phyloP scores from a whole-genome alignment of 345 rosid species.

The Nasturtium officinale region DNA sequence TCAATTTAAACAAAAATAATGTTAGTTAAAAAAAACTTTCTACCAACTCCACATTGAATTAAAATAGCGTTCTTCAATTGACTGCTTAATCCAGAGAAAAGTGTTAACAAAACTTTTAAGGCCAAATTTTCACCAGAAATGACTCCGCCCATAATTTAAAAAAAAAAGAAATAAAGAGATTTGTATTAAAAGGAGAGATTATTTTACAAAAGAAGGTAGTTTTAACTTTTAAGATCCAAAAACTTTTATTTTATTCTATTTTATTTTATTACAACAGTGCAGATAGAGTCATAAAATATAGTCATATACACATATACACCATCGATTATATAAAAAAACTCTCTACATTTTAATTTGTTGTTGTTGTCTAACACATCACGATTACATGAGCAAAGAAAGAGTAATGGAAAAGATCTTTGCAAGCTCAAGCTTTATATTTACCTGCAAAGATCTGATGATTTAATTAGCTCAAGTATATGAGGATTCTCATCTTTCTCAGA shows the following conservation, averaged over 20 bases:
- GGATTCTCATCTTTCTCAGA: conserved; percentile 10
- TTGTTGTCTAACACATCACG: conserved; percentile 26
- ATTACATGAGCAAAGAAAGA: conserved; percentile 20
- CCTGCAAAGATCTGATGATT: conserved; percentile 26
- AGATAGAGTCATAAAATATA: conserved; percentile 5
- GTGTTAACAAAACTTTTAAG: neutral
- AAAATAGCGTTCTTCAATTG: no score
- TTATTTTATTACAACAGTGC: neutral
- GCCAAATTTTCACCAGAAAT: neutral
- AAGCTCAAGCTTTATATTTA: conserved; percentile 26
- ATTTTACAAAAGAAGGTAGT: neutral
- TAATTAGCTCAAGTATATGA: conserved; percentile 4
- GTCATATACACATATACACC: conserved; percentile 9
- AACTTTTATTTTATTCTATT: neutral
- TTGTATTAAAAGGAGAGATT: neutral
- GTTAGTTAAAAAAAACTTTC: no score
- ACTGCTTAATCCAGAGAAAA: neutral
- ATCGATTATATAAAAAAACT: conserved; percentile 22
- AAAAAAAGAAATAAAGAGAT: no score
- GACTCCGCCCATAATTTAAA: neutral
- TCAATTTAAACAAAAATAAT: no score
- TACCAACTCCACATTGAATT: no score
- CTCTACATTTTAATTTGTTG: conserved; percentile 28
- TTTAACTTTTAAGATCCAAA: neutral
- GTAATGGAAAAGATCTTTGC: conserved; percentile 9